These are phyloP conservation scores for Hygrocybe punicea DNA, from an alignment of 768 basidiomycete species.

Conservation along the genomic window DNA sequence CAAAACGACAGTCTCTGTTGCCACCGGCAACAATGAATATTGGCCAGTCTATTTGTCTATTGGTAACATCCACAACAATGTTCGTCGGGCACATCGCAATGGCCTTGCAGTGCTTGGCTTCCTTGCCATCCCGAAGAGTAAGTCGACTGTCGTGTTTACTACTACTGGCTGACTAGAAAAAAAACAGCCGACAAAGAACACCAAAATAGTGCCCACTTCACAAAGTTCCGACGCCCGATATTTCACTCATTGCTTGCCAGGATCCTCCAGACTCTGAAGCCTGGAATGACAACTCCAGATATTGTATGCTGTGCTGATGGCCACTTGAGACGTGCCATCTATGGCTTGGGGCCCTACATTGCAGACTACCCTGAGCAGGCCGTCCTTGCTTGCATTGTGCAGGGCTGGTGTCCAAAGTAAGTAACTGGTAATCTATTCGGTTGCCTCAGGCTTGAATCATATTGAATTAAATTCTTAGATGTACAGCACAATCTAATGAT, in stretches of 20 bases:
- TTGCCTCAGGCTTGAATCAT: no score
- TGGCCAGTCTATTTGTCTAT: conserved; percentile 35
- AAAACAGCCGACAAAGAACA: conserved; percentile 8
- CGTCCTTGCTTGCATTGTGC: conserved; percentile 30
- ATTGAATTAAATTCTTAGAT: conserved; percentile 16
- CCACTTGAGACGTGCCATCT: conserved; percentile 27
- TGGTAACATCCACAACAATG: conserved; percentile 32
- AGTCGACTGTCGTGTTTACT: neutral
- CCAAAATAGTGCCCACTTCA: conserved; percentile 17
- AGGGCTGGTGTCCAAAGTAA: conserved; percentile 38
- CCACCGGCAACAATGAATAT: conserved; percentile 36
- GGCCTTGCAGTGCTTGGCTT: conserved; percentile 29
- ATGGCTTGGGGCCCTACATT: conserved; percentile 36
- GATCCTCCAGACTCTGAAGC: conserved; percentile 20
- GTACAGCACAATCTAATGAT: conserved; percentile 20
- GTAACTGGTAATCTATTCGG: no score
- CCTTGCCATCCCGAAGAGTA: conserved; percentile 30
- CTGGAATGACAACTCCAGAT: conserved; percentile 25
- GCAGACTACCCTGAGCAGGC: conserved; percentile 41
- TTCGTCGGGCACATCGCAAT: conserved; percentile 31
- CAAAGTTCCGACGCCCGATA: conserved; percentile 27
- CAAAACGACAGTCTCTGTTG: conserved; percentile 39
- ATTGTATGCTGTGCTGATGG: conserved; percentile 29
- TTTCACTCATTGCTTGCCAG: conserved; percentile 29
- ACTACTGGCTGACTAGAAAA: neutral